Percentiles rank a stretch among this genome's conserved stretches.
phyloP scores from a whole-genome alignment of 257 asterid species.

The Solanum lignicaule region DNA sequence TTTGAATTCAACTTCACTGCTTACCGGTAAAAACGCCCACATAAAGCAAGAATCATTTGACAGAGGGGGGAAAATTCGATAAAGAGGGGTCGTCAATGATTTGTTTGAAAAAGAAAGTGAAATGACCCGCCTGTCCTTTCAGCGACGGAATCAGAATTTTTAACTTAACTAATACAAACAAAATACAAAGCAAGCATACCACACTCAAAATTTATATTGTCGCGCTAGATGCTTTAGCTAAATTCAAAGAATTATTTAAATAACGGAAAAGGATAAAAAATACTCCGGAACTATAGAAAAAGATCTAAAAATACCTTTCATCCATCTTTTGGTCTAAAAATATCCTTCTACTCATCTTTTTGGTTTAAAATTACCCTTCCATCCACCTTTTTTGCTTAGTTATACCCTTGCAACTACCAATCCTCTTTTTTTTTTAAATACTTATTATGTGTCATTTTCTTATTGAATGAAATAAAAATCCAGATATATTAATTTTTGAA shows the following conservation, averaged over 20 bases:
- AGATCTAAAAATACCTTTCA: too few relatives aligned
- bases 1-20: neutral
- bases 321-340: too few relatives aligned
- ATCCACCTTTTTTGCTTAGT: too few relatives aligned
- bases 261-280: too few relatives aligned
- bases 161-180: too few relatives aligned
- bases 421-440: too few relatives aligned
- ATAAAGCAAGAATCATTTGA: slow-evolving; percentile 1
- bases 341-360: too few relatives aligned
- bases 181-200: neutral
- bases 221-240: neutral
- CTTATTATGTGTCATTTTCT: too few relatives aligned
- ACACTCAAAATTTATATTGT: neutral
- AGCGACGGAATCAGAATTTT: neutral
- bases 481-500: neutral
- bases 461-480: too few relatives aligned
- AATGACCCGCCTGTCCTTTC: neutral
- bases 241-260: neutral
- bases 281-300: too few relatives aligned
- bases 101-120: slow-evolving; percentile 8
- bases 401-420: too few relatives aligned
- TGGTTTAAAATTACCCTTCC: too few relatives aligned
- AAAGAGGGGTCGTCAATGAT: slow-evolving; percentile 6
- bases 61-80: neutral
- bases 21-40: neutral